Evolutionary conservation across 2,329 filamentous ascomycete genomes (phyloP).

Genomic region (Didymella pinodella): DNA sequence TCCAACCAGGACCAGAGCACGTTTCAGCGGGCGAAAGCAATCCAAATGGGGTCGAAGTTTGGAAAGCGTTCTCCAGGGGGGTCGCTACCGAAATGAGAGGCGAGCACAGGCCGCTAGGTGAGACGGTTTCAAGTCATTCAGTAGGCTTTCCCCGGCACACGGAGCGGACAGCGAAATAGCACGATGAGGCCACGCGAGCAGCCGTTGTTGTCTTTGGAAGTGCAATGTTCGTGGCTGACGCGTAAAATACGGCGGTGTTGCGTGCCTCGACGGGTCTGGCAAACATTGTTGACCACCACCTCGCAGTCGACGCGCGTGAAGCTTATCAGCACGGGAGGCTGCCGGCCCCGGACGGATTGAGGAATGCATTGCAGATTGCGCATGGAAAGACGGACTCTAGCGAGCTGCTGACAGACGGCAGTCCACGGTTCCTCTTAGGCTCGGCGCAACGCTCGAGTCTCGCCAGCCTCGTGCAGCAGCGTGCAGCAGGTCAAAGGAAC

Average conservation of each 20-base stretch:
- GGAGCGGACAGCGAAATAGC: constrained; percentile 30
- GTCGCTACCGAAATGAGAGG: constrained; percentile 39
- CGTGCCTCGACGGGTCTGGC: constrained; percentile 8
- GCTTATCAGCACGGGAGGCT: constrained; percentile 25
- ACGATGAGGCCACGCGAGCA: constrained; percentile 20
- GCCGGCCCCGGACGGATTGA: constrained; percentile 22
- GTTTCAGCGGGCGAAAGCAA: constrained; percentile 32
- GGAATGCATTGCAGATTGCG: constrained; percentile 34
- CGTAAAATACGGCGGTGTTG: constrained; percentile 18
- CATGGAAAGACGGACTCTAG: constrained; percentile 27
- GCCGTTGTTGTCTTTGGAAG: constrained; percentile 7
- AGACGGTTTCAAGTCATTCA: constrained; percentile 42
- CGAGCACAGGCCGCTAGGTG: constrained; percentile 34
- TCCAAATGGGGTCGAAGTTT: constrained; percentile 22
- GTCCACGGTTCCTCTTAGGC: constrained; percentile 8
- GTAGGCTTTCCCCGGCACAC: constrained; percentile 36
- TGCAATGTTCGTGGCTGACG: constrained; percentile 7
- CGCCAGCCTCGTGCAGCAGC: constrained; percentile 11
- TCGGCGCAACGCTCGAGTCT: constrained; percentile 21
- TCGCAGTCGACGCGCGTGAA: constrained; percentile 11
- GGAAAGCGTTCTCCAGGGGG: constrained; percentile 34
- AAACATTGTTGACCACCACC: constrained; percentile 1
- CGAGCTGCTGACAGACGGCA: constrained; percentile 22
- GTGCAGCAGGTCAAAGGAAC: constrained; percentile 4
- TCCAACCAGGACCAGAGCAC: constrained; percentile 32